These are phyloP conservation scores for Chlamydomonas eustigma DNA, from an alignment of 139 green algal genomes.

Conservation along the genomic window DNA sequence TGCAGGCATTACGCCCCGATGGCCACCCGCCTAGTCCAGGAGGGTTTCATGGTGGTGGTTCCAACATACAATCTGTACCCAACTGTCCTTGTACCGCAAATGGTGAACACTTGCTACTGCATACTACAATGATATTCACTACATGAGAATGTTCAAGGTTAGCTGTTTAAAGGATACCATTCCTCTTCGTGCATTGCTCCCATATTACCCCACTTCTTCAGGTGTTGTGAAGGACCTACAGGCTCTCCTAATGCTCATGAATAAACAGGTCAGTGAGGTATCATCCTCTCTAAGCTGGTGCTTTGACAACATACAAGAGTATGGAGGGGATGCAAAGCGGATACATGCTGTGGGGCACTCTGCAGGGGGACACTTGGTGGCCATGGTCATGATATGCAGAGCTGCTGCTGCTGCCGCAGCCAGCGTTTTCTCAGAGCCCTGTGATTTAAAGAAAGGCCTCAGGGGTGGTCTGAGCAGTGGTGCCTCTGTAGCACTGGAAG, in stretches of 20 bases:
- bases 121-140: too few species aligned
- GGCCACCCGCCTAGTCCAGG: conserved; percentile 36
- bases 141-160: too few species aligned
- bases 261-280: conserved; percentile 65
- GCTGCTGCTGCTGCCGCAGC: conserved; percentile 25
- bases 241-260: neutral
- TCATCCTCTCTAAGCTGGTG: conserved; percentile 56
- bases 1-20: conserved; percentile 17
- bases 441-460: too few species aligned
- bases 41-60: conserved; percentile 49
- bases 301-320: conserved; percentile 38
- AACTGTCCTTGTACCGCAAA: conserved; percentile 34
- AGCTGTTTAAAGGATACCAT: too few species aligned
- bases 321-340: conserved; percentile 44
- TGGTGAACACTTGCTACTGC: too few species aligned
- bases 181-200: too few species aligned
- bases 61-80: conserved; percentile 67
- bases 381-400: conserved; percentile 63
- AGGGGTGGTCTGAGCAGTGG: too few species aligned
- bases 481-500: too few species aligned
- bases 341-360: conserved; percentile 67
- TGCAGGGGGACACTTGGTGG: conserved; percentile 66
- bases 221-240: neutral
- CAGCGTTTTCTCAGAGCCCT: too few species aligned
- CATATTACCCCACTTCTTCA: too few species aligned